Conservation (phyloP, 768 basidiomycete genomes). For the Coprinopsis sp. region DNA sequence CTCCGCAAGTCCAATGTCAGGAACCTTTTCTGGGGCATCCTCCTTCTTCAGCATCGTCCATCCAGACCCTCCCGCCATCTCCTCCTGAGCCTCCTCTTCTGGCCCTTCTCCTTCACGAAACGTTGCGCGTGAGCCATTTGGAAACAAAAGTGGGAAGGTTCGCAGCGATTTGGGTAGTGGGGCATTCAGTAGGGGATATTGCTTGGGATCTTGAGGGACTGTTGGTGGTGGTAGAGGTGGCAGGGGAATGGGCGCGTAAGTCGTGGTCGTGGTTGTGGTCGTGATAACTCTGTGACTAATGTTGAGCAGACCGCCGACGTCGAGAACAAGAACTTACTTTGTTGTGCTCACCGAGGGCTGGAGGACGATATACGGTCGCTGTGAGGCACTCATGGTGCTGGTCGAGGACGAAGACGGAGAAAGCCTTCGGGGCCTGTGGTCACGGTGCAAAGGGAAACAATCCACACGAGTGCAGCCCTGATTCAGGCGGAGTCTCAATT, state of each 20-base stretch:
- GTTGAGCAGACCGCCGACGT: constrained; percentile 12
- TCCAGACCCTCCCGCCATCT: constrained; percentile 56
- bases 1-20: constrained; percentile 64
- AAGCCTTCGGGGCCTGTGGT: constrained; percentile 14
- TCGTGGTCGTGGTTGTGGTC: constrained; percentile 87
- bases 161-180: constrained; percentile 69
- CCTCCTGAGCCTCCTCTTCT: constrained; percentile 71
- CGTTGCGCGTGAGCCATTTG: constrained; percentile 74
- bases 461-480: constrained; percentile 11
- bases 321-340: constrained; percentile 46
- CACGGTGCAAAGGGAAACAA: constrained; percentile 1
- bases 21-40: constrained; percentile 43
- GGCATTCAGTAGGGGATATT: constrained; percentile 73
- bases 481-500: constrained; percentile 25
- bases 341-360: constrained; percentile 84
- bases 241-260: constrained; percentile 82
- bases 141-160: constrained; percentile 74
- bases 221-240: constrained; percentile 68
- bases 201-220: constrained; percentile 72
- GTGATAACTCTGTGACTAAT: constrained; percentile 65
- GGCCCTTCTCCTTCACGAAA: constrained; percentile 69
- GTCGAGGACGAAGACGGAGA: constrained; percentile 19
- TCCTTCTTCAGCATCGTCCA: constrained; percentile 76
- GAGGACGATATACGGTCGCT: constrained; percentile 65
- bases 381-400: constrained; percentile 54